Evolutionary conservation across 495 filamentous ascomycete genomes (phyloP), one percentile per base, ranked within the genome.

Genomic region (Penicillium atrosanguineum): DNA sequence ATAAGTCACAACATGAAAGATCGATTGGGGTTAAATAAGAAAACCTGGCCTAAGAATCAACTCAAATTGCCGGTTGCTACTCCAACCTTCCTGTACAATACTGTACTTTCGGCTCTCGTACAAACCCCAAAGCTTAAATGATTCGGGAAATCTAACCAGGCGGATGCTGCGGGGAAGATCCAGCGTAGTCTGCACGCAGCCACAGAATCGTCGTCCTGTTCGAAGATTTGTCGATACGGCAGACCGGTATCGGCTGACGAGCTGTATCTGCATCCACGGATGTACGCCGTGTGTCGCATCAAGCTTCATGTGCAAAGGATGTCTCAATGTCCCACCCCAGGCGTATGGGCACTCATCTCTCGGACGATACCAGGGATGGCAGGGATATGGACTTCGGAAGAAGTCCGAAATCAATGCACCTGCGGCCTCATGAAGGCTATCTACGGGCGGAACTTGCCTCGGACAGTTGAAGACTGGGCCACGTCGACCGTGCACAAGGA

Each of bases 101-200:
- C 31, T 12, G 47, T 16, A 20, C 4, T 18, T 9, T n/a, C 23
- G 6, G 12, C 18, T 7, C 11, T 15, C 12, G 31, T 34, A 2
- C 61, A 47, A 52, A 36, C n/a, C 12, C 1, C n/a, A 47, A 51
- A 52, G 48, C 47, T 55, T 50, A 42, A 45, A 12, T 14, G 26
- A 44, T 20, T 25, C 3, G 18, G 44, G 40, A 34, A 19, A 46
- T 18, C 6, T 1, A 18, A 15, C 18, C 39, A 31, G 1, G 37
- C 15, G 20, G 23, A 46, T 44, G 53, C 38, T 61, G 61, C 59
- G 59, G 62, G 62, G 62, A 62, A 62, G 34, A 20, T 26, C 20
- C 52, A 48, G 7, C 18, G 31, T 16, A 14, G 37, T 44, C 52
- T 46, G 50, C 50, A 57, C 56, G 21, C n/a, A 21, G 23, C 28